A percentile compares a stretch with the other conserved stretches of the same genome.
These are phyloP conservation scores for Alternaria sp. DNA, from an alignment of 2,329 filamentous ascomycete species.

Conservation along the genomic window DNA sequence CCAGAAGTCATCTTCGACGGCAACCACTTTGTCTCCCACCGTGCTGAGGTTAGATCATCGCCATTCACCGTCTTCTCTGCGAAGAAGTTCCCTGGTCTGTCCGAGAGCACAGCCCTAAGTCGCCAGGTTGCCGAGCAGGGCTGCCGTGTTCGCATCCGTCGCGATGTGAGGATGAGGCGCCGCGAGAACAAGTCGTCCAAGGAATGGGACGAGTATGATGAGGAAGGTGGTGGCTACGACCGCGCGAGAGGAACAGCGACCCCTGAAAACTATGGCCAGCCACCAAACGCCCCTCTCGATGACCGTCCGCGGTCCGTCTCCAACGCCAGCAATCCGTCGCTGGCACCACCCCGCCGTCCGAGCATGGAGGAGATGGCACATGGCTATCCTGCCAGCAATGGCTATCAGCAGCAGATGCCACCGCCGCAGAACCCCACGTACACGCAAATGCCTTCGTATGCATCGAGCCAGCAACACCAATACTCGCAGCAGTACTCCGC, in stretches of 20 bases:
- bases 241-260: conserved; percentile 58
- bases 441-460: conserved; percentile 48
- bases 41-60: conserved; percentile 86
- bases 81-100: conserved; percentile 96
- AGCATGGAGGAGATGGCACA: conserved; percentile 55
- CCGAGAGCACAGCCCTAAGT: conserved; percentile 86
- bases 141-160: conserved; percentile 91
- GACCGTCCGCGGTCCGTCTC: conserved; percentile 67
- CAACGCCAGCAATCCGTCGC: conserved; percentile 58
- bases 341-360: conserved; percentile 49
- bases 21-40: conserved; percentile 73
- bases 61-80: conserved; percentile 92
- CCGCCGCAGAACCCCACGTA: conserved; percentile 51
- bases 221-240: conserved; percentile 56
- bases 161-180: conserved; percentile 90
- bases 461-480: conserved; percentile 40
- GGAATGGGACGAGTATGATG: conserved; percentile 70
- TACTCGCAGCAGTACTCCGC: conserved; percentile 44
- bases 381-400: conserved; percentile 44
- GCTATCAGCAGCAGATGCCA: conserved; percentile 49
- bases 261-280: conserved; percentile 56
- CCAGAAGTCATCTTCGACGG: conserved; percentile 50
- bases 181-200: conserved; percentile 73
- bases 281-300: conserved; percentile 45
- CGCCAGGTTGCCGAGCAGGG: conserved; percentile 94